Evolutionary conservation across 2,329 filamentous ascomycete species (phyloP).

Genomic region (Chrysoporthe puriensis): DNA sequence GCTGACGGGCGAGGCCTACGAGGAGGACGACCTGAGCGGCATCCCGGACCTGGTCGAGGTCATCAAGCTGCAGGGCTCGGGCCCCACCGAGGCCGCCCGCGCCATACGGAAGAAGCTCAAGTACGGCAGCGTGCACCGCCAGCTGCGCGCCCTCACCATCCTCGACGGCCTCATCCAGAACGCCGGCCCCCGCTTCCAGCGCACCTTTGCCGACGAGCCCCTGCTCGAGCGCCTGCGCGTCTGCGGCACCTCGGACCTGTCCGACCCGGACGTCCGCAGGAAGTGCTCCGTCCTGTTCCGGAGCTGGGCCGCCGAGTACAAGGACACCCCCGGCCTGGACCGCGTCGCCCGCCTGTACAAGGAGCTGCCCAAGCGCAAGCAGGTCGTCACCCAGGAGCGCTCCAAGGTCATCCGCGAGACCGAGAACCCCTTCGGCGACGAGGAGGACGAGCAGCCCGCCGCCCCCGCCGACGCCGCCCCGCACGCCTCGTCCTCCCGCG

Average conservation of each 20-base stretch:
- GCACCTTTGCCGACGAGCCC: constrained; percentile 86
- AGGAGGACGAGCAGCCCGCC: constrained; percentile 59
- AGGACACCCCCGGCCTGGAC: constrained; percentile 77
- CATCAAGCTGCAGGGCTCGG: constrained; percentile 84
- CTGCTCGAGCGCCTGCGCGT: constrained; percentile 89
- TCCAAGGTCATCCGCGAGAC: constrained; percentile 85
- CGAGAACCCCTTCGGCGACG: constrained; percentile 70
- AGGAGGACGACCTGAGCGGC: constrained; percentile 88
- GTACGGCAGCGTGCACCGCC: constrained; percentile 92
- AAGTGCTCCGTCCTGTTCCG: constrained; percentile 88
- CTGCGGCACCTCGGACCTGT: constrained; percentile 81
- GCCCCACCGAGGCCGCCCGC: constrained; percentile 85
- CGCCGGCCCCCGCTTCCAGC: constrained; percentile 84
- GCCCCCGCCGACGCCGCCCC: too few relatives aligned
- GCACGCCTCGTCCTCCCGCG: constrained; percentile 36
- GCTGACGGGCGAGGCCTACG: constrained; percentile 85
- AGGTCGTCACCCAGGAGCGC: constrained; percentile 73
- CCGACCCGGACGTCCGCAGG: constrained; percentile 81
- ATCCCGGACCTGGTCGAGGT: constrained; percentile 95
- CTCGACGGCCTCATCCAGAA: constrained; percentile 95
- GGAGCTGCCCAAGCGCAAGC: constrained; percentile 69
- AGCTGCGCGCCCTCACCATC: constrained; percentile 84
- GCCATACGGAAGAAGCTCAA: constrained; percentile 98
- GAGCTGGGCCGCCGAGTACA: constrained; percentile 84
- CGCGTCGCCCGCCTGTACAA: constrained; percentile 78